Evolutionary conservation across 179 eudicot genomes (phyloP).

Genomic region (Beta lomatogona): DNA sequence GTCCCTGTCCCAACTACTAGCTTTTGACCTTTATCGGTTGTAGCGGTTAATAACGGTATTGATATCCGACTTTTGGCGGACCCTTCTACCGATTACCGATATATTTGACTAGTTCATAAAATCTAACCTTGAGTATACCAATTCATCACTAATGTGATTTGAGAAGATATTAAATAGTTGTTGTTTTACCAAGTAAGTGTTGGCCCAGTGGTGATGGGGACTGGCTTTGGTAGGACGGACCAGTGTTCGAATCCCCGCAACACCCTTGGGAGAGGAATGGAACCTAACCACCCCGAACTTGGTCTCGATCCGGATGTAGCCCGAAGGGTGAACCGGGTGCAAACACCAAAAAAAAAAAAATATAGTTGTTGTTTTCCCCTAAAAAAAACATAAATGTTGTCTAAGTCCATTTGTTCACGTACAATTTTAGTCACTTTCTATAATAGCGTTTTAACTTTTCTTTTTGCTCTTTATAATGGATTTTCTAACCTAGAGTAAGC

Average conservation of each 20-base stretch:
- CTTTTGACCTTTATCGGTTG: slow-evolving; percentile 30
- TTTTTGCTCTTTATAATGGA: neutral
- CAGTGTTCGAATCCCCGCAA: too few species aligned
- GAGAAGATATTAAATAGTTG: slow-evolving; percentile 7
- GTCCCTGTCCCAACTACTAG: slow-evolving; percentile 10
- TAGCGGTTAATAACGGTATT: slow-evolving; percentile 38
- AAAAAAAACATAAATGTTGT: too few species aligned
- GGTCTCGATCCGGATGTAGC: too few species aligned
- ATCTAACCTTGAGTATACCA: neutral
- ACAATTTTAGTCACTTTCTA: neutral
- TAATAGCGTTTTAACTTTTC: neutral
- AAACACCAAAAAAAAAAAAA: too few species aligned
- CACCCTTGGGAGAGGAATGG: too few species aligned
- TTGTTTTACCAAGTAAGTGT: too few species aligned
- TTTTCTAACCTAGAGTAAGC: too few species aligned
- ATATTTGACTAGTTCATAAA: neutral
- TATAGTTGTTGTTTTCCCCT: neutral
- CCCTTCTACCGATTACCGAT: neutral
- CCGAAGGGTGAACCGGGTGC: too few species aligned
- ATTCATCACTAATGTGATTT: neutral
- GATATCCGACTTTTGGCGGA: slow-evolving; percentile 4
- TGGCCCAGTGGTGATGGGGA: too few species aligned
- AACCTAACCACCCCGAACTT: too few species aligned
- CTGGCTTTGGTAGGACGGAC: too few species aligned
- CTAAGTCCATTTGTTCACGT: neutral